Conservation (phyloP, 768 basidiomycete species). For the Strobilomyces confusus region DNA sequence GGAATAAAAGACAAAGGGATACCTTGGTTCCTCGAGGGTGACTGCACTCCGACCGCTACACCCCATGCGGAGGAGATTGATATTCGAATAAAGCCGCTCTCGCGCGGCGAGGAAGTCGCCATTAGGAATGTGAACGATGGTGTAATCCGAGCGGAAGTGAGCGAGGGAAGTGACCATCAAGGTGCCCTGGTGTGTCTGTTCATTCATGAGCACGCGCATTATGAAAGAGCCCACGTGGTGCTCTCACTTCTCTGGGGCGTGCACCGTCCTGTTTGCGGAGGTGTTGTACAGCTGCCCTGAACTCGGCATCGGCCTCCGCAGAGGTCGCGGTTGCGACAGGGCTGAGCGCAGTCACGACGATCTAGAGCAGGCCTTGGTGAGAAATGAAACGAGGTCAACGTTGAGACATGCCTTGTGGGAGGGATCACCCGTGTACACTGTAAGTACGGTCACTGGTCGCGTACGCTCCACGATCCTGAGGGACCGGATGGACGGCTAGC, state of each 20-base stretch:
- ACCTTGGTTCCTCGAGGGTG: conserved; percentile 73
- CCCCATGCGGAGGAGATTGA: conserved; percentile 81
- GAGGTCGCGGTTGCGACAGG: conserved; percentile 41
- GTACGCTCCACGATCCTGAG: conserved; percentile 65
- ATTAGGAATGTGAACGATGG: conserved; percentile 73
- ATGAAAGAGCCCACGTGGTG: background rate
- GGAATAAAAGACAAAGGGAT: conserved; percentile 13
- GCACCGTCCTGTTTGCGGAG: conserved; percentile 65
- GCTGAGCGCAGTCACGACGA: conserved; percentile 54
- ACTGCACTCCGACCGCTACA: conserved; percentile 76
- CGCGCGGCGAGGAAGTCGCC: conserved; percentile 59
- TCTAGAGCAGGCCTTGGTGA: conserved; percentile 36
- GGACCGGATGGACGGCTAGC: background rate
- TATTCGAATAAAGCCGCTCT: conserved; percentile 74
- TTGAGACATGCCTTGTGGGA: conserved; percentile 50
- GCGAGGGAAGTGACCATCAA: conserved; percentile 83
- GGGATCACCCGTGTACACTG: conserved; percentile 75
- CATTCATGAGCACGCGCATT: conserved; percentile 4
- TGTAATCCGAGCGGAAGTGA: conserved; percentile 84
- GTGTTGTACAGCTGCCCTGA: conserved; percentile 57
- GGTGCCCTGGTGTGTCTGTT: conserved; percentile 58
- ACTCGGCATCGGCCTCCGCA: conserved; percentile 47
- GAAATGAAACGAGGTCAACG: background rate
- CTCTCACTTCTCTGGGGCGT: conserved; percentile 59
- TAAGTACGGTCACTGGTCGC: conserved; percentile 55